Evolutionary conservation across 352 stramenopile species (phyloP).

Genomic region (Phytopythium boreale): DNA sequence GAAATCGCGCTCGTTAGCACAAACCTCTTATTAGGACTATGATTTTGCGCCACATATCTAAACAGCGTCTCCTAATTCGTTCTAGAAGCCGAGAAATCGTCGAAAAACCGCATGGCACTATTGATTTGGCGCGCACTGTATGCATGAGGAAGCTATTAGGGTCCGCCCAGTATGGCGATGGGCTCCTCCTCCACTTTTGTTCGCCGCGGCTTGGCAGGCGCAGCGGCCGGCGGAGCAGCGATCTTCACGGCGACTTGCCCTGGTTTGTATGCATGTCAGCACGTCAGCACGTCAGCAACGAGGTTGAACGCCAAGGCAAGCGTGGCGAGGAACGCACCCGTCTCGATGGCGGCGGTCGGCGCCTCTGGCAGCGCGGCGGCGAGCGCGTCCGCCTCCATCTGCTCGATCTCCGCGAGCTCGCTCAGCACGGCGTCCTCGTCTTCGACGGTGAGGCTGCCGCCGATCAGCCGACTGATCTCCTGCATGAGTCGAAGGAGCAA

Average conservation of each 20-base stretch:
- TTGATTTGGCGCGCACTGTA: too few relatives aligned
- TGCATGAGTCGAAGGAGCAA: slow-evolving; percentile 14
- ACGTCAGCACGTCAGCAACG: not conserved
- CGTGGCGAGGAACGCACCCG: slow-evolving; percentile 19
- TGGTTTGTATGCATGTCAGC: not conserved
- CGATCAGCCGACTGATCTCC: slow-evolving; percentile 86
- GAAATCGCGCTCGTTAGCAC: too few relatives aligned
- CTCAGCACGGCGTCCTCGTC: slow-evolving; percentile 85
- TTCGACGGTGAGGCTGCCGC: slow-evolving; percentile 67
- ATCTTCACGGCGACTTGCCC: slow-evolving; percentile 5
- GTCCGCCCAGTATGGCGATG: slow-evolving; percentile 11
- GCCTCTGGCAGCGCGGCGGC: slow-evolving; percentile 57
- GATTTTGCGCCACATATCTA: too few relatives aligned
- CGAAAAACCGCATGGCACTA: slow-evolving; percentile 76
- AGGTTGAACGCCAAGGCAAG: not conserved
- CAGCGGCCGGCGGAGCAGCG: not conserved
- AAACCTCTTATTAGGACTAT: too few relatives aligned
- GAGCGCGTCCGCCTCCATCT: slow-evolving; percentile 55
- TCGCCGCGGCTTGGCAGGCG: slow-evolving; percentile 2
- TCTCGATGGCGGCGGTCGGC: slow-evolving; percentile 36
- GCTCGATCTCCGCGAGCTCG: slow-evolving; percentile 84
- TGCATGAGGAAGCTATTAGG: not conserved
- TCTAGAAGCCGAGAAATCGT: slow-evolving; percentile 89
- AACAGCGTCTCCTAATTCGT: too few relatives aligned
- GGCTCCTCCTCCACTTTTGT: slow-evolving; percentile 12